These are phyloP conservation scores for Patellaria atrata DNA, from an alignment of 495 filamentous ascomycete genomes.

Conservation along the genomic window DNA sequence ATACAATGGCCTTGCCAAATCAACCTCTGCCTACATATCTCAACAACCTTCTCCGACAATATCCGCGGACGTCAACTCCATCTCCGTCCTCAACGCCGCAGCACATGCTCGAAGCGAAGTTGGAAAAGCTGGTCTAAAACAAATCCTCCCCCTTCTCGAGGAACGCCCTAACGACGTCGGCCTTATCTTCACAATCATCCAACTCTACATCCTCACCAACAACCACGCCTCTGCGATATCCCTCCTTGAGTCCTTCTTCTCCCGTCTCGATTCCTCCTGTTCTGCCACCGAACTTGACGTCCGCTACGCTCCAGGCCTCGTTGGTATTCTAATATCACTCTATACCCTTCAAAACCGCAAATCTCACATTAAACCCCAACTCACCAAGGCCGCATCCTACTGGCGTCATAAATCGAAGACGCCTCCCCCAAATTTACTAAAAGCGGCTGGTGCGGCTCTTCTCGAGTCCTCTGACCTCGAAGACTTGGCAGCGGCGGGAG, in stretches of 20 bases:
- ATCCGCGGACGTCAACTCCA: slow-evolving; percentile 42
- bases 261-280: slow-evolving; percentile 51
- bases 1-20: slow-evolving; percentile 52
- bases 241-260: slow-evolving; percentile 60
- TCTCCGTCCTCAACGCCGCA: slow-evolving; percentile 70
- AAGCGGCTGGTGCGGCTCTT: slow-evolving; percentile 64
- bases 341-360: slow-evolving; percentile 71
- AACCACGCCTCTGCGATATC: slow-evolving; percentile 65
- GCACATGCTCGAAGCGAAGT: slow-evolving; percentile 50
- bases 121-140: slow-evolving; percentile 55
- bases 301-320: slow-evolving; percentile 72
- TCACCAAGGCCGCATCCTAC: slow-evolving; percentile 69
- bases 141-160: slow-evolving; percentile 59
- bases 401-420: slow-evolving; percentile 43
- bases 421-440: slow-evolving; percentile 44
- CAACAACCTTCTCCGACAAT: slow-evolving; percentile 39
- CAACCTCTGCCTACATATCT: slow-evolving; percentile 44
- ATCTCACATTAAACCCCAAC: slow-evolving; percentile 48
- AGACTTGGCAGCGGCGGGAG: slow-evolving; percentile 52
- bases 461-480: slow-evolving; percentile 53
- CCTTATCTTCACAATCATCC: slow-evolving; percentile 65
- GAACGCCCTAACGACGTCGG: slow-evolving; percentile 71
- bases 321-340: slow-evolving; percentile 68
- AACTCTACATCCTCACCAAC: slow-evolving; percentile 62
- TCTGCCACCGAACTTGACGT: slow-evolving; percentile 47